phyloP scores from a whole-genome alignment of 176 grass and related monocot species.

The Rhynchospora tenuis region DNA sequence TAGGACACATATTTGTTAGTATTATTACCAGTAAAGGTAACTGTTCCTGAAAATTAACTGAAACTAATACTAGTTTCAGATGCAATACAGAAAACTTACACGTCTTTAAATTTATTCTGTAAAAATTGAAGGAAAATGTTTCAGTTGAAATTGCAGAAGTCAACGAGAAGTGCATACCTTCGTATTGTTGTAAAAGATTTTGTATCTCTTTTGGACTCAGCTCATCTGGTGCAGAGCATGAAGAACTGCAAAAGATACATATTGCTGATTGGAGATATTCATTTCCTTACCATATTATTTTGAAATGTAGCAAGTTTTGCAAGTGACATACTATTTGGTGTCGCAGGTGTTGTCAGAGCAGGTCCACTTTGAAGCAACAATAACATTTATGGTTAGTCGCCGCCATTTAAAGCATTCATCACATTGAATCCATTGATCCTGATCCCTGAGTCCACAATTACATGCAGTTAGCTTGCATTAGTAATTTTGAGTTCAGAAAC shows the following conservation, averaged over 20 bases:
- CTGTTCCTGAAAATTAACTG: too few relatives aligned
- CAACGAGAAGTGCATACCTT: slow-evolving; percentile 41
- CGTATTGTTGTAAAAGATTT: slow-evolving; percentile 62
- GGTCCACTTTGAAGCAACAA: too few relatives aligned
- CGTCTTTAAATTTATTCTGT: too few relatives aligned
- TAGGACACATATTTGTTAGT: too few relatives aligned
- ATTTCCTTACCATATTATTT: not conserved
- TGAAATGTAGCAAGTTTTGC: not conserved
- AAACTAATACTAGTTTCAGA: too few relatives aligned
- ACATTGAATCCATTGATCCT: slow-evolving; percentile 52
- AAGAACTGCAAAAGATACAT: too few relatives aligned
- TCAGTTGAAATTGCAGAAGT: not conserved
- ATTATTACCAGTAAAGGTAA: too few relatives aligned
- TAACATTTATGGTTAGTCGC: slow-evolving; percentile 45
- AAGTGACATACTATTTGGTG: slow-evolving; percentile 43
- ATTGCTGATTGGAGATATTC: slow-evolving; percentile 16
- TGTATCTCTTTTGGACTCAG: too few relatives aligned
- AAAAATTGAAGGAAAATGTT: too few relatives aligned
- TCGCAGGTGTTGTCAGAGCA: too few relatives aligned
- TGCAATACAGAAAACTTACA: not conserved
- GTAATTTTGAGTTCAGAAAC: not conserved
- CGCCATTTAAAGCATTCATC: slow-evolving; percentile 95
- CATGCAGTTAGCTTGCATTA: slow-evolving; percentile 61
- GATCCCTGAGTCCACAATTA: slow-evolving; percentile 11
- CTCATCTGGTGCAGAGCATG: too few relatives aligned